phyloP scores from a whole-genome alignment of 345 rosid genomes.

The Salix purpurea region DNA sequence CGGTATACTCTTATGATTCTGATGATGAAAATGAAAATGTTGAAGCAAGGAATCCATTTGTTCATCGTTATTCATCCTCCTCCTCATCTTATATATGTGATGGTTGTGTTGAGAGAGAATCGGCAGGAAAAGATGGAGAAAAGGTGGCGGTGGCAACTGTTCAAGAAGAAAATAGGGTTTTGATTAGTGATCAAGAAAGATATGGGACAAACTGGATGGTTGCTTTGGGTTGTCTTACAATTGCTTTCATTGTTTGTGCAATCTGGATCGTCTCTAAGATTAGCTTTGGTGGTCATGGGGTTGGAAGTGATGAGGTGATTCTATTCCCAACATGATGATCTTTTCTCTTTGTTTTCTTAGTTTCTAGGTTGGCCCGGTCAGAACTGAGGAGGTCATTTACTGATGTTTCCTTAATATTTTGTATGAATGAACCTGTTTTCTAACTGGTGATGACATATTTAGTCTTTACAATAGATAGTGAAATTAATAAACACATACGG shows the following conservation, averaged over 20 bases:
- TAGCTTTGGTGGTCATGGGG: slow-evolving; percentile 3
- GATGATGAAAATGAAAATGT: slow-evolving; percentile 10
- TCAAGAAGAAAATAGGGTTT: background rate
- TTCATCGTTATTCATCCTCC: background rate
- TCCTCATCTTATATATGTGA: slow-evolving; percentile 9
- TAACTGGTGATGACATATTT: background rate
- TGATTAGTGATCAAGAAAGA: background rate
- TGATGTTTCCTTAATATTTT: background rate
- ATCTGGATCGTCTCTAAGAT: slow-evolving; percentile 12
- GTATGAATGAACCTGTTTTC: background rate
- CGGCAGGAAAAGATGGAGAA: background rate
- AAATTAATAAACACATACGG: background rate
- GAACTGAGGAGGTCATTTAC: background rate
- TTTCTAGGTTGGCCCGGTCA: background rate
- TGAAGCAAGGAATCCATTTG: background rate
- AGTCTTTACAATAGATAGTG: background rate
- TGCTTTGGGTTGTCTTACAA: slow-evolving; percentile 14
- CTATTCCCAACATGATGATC: slow-evolving; percentile 43
- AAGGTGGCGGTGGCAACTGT: background rate
- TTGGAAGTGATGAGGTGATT: slow-evolving; percentile 17
- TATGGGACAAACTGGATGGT: background rate
- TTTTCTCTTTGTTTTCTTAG: background rate
- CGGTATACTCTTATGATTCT: slow-evolving; percentile 11
- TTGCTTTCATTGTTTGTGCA: slow-evolving; percentile 7
- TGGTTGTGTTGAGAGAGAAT: slow-evolving; percentile 8